Conservation (phyloP, 2,329 filamentous ascomycete species). For the Tothia fuscella region DNA sequence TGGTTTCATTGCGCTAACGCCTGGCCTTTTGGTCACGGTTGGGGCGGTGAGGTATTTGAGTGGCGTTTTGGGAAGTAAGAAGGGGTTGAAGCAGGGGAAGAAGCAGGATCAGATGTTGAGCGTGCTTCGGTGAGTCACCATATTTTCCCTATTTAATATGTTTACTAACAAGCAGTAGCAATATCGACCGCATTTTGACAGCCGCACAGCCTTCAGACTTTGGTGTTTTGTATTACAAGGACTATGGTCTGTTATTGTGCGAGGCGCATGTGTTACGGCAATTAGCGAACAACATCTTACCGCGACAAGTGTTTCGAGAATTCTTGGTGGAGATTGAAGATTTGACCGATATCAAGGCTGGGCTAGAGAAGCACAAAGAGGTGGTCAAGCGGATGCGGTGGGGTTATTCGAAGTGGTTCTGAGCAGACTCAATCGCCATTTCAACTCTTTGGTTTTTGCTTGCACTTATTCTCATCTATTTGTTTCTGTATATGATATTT, state of each 20-base stretch:
- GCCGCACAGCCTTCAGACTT: slow-evolving; percentile 49
- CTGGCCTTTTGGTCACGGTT: slow-evolving; percentile 77
- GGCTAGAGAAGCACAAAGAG: slow-evolving; percentile 64
- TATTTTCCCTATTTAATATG: background rate
- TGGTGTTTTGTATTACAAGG: slow-evolving; percentile 75
- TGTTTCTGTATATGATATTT: no score
- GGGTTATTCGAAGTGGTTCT: slow-evolving; percentile 70
- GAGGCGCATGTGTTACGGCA: slow-evolving; percentile 76
- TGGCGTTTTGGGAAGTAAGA: slow-evolving; percentile 56
- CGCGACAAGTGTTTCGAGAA: slow-evolving; percentile 63
- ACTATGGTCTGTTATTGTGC: slow-evolving; percentile 80
- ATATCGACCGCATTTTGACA: slow-evolving; percentile 60
- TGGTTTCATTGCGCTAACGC: slow-evolving; percentile 87
- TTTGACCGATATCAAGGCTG: slow-evolving; percentile 65
- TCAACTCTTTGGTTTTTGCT: background rate
- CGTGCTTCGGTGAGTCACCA: slow-evolving; percentile 49
- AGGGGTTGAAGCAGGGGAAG: slow-evolving; percentile 51
- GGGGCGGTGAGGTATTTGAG: slow-evolving; percentile 61
- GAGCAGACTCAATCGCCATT: slow-evolving; percentile 8
- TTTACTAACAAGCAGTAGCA: slow-evolving; percentile 30
- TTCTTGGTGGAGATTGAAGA: slow-evolving; percentile 84
- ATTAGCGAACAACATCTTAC: slow-evolving; percentile 55
- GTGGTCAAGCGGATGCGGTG: slow-evolving; percentile 77
- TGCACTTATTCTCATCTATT: no score
- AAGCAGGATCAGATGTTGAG: slow-evolving; percentile 61